Evolutionary conservation across 2,329 filamentous ascomycete genomes (phyloP).

Genomic region (Nectriaceae sp.): DNA sequence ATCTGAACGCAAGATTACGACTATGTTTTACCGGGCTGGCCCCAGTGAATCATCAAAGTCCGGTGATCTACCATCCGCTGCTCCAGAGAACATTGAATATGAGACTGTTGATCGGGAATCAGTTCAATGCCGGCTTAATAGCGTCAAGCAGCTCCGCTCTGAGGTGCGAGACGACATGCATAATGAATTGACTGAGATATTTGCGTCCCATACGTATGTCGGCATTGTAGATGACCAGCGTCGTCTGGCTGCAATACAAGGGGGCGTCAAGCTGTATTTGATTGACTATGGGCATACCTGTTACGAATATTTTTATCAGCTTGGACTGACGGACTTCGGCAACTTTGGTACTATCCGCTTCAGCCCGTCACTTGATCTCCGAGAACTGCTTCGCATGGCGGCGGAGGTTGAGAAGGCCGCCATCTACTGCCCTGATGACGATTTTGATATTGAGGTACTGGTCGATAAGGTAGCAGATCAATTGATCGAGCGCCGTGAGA

Average conservation of each 20-base stretch:
- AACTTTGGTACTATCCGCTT: constrained; percentile 90
- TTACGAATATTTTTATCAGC: constrained; percentile 92
- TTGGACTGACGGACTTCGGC: constrained; percentile 91
- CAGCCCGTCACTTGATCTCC: constrained; percentile 71
- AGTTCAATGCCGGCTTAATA: constrained; percentile 73
- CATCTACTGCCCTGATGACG: constrained; percentile 44
- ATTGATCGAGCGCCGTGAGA: constrained; percentile 75
- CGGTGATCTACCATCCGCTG: constrained; percentile 36
- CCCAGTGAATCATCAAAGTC: constrained; percentile 21
- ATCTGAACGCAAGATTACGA: constrained; percentile 89
- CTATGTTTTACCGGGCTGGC: constrained; percentile 74
- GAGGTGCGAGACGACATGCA: constrained; percentile 82
- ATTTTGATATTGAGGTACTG: constrained; percentile 68
- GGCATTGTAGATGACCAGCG: constrained; percentile 86
- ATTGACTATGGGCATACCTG: constrained; percentile 88
- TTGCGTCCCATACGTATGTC: constrained; percentile 88
- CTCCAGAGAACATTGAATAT: constrained; percentile 64
- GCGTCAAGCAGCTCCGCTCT: constrained; percentile 80
- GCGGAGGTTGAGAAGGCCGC: constrained; percentile 67
- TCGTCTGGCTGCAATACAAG: constrained; percentile 89
- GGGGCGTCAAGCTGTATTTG: constrained; percentile 87
- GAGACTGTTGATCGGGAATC: constrained; percentile 70
- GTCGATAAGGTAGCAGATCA: constrained; percentile 66
- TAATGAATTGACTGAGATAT: constrained; percentile 81
- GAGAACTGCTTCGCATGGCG: constrained; percentile 71